Conservation (phyloP, 1,284 basidiomycete genomes). For the Phylloporus gajari region DNA sequence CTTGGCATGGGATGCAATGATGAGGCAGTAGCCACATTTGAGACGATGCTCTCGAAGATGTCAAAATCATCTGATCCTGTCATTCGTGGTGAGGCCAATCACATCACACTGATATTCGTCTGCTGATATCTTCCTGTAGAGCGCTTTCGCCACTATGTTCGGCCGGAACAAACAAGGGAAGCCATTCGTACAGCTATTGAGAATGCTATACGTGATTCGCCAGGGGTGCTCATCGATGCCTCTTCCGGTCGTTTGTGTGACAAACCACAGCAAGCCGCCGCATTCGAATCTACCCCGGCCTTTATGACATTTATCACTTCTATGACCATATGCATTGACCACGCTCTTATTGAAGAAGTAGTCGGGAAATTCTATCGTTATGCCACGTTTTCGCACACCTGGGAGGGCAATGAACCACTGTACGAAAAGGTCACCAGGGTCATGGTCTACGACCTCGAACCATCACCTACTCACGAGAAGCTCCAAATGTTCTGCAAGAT, state of each 20-base stretch:
- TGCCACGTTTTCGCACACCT: background rate
- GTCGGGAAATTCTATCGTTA: background rate
- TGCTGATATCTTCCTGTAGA: background rate
- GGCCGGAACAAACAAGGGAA: background rate
- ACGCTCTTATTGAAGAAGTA: background rate
- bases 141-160: background rate
- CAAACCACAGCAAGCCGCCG: constrained; percentile 2
- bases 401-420: constrained; percentile 13
- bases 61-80: background rate
- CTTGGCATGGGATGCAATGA: background rate
- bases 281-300: constrained; percentile 3
- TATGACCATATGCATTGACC: background rate
- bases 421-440: constrained; percentile 8
- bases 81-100: background rate
- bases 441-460: constrained; percentile 3
- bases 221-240: constrained; percentile 20
- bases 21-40: background rate
- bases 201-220: constrained; percentile 7
- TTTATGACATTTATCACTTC: background rate
- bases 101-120: background rate
- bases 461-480: background rate
- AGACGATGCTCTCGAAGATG: background rate
- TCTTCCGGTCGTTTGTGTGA: constrained; percentile 13
- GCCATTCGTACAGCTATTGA: constrained; percentile 2
- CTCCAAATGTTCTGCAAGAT: no score